Evolutionary conservation across 306 rosid species (phyloP).

Genomic region (Lathyrus aphaca): DNA sequence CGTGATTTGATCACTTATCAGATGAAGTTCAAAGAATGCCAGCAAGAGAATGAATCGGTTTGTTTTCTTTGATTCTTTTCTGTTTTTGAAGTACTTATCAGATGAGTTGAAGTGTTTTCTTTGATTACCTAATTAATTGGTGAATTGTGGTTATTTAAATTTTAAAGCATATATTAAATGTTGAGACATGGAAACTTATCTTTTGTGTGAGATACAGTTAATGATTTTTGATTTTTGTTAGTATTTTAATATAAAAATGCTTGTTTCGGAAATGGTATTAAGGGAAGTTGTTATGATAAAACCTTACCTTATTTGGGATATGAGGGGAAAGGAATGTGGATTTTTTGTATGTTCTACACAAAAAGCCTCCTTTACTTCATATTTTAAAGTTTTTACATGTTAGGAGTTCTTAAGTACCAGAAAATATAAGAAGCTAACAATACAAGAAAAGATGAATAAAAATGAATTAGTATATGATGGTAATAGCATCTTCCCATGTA

Average conservation of each 20-base stretch:
- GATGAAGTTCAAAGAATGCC: conserved; percentile 49
- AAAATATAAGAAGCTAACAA: too few species aligned
- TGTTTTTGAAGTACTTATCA: background rate
- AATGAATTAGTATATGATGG: too few species aligned
- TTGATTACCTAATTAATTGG: background rate
- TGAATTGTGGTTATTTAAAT: background rate
- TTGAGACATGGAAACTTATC: background rate
- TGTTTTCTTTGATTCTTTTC: background rate
- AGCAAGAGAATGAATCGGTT: conserved; percentile 54
- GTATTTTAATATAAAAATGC: background rate
- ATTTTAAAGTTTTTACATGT: background rate
- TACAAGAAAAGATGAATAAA: too few species aligned
- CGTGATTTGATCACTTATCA: conserved; percentile 50
- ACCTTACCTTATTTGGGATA: background rate
- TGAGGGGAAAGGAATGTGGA: background rate
- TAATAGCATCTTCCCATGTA: too few species aligned
- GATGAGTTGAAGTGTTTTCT: too few species aligned
- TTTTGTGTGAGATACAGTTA: background rate
- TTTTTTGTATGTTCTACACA: background rate
- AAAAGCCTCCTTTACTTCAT: background rate
- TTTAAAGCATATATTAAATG: background rate
- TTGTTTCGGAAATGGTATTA: background rate
- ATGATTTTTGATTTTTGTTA: background rate
- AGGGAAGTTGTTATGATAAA: background rate
- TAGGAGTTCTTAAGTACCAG: background rate